A percentile compares a stretch with the other conserved stretches of the same genome.
phyloP scores from a whole-genome alignment of 768 basidiomycete genomes.

The Agrocybe chaxingu region DNA sequence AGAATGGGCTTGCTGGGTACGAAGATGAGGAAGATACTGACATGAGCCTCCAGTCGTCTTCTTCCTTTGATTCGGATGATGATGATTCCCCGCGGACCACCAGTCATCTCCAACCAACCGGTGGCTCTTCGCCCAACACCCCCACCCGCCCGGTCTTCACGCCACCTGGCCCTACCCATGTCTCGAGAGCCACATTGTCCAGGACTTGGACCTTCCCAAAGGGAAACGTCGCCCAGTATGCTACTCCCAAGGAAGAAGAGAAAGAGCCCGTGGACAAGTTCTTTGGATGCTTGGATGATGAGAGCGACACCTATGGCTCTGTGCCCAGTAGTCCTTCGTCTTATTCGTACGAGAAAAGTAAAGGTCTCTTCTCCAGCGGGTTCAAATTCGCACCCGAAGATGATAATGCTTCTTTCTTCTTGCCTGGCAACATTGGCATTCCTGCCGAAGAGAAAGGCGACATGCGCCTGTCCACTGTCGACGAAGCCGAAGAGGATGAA shows the following conservation, averaged over 20 bases:
- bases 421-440: constrained; percentile 38
- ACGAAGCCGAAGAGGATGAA: constrained; percentile 33
- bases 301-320: constrained; percentile 27
- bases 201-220: constrained; percentile 68
- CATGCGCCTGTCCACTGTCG: constrained; percentile 19
- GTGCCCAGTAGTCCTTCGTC: constrained; percentile 41
- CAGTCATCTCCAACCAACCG: constrained; percentile 23
- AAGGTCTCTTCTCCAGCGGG: constrained; percentile 55
- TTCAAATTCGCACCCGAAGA: constrained; percentile 46
- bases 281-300: constrained; percentile 68
- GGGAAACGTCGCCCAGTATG: constrained; percentile 47
- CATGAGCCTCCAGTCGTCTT: constrained; percentile 43
- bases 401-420: constrained; percentile 48
- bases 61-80: constrained; percentile 54
- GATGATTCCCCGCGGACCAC: constrained; percentile 34
- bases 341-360: constrained; percentile 54
- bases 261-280: constrained; percentile 66
- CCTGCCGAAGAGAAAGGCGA: constrained; percentile 38
- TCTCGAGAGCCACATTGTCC: constrained; percentile 46
- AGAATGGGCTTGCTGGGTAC: constrained; percentile 49
- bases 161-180: constrained; percentile 26
- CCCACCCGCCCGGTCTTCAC: constrained; percentile 23
- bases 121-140: constrained; percentile 18
- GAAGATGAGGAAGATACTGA: constrained; percentile 69
- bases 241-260: constrained; percentile 20